Evolutionary conservation across 2,329 filamentous ascomycete species (phyloP).

Genomic region (Sporothrix inflata): DNA sequence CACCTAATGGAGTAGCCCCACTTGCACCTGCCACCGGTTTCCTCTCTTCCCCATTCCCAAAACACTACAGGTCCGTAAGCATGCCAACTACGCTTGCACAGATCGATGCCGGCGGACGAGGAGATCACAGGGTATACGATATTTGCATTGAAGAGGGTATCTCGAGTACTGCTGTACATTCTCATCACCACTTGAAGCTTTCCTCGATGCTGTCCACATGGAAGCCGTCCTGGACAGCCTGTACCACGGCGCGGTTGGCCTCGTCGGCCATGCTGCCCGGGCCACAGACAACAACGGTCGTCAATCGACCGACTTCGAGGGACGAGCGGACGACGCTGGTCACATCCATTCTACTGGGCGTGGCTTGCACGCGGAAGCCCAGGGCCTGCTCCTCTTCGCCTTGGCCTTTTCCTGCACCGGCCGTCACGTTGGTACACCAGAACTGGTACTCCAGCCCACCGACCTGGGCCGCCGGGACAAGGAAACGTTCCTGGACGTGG

Average conservation of each 20-base stretch:
- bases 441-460: not conserved
- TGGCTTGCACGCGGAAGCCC: not conserved
- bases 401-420: not conserved
- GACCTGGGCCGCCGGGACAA: not conserved
- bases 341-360: not conserved
- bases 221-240: not conserved
- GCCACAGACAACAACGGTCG: slow-evolving; percentile 17
- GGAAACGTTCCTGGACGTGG: slow-evolving; percentile 6
- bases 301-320: not conserved
- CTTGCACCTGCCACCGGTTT: too few relatives aligned
- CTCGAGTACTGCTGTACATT: not conserved
- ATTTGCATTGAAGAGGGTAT: not conserved
- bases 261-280: slow-evolving; percentile 8
- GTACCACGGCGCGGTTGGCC: slow-evolving; percentile 4
- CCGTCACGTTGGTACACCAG: not conserved
- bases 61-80: too few relatives aligned
- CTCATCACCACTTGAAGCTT: not conserved
- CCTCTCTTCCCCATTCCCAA: too few relatives aligned
- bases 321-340: not conserved
- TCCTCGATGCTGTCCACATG: slow-evolving; percentile 15
- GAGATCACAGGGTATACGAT: not conserved
- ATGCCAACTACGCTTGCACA: too few relatives aligned
- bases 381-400: not conserved
- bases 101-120: too few relatives aligned
- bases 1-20: too few relatives aligned